These are phyloP conservation scores for Hyaloscypha variabilis DNA, from an alignment of 495 filamentous ascomycete genomes.

Conservation along the genomic window DNA sequence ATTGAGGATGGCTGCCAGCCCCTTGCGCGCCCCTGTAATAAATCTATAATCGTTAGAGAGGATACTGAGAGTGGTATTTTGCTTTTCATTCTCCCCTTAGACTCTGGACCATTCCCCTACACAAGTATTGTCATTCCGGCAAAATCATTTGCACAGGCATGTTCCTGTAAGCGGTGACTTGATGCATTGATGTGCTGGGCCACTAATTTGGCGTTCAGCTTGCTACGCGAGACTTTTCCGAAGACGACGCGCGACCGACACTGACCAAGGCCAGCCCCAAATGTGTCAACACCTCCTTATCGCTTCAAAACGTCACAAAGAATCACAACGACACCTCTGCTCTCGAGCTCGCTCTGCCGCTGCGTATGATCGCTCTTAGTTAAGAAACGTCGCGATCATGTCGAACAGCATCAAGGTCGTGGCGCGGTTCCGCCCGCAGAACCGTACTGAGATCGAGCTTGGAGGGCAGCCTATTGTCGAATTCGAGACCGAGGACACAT, in stretches of 20 bases:
- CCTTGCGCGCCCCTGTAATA: too few species aligned
- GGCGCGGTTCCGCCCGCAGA: constrained; percentile 96
- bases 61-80: too few species aligned
- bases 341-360: neutral
- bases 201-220: constrained; percentile 13
- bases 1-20: too few species aligned
- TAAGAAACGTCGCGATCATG: constrained; percentile 31
- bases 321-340: constrained; percentile 4
- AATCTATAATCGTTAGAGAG: too few species aligned
- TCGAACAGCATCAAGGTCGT: constrained; percentile 76
- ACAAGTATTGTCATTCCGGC: neutral
- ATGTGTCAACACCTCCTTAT: constrained; percentile 33
- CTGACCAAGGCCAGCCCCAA: constrained; percentile 11
- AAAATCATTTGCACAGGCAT: constrained; percentile 2
- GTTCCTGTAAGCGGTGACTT: neutral
- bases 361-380: constrained; percentile 29
- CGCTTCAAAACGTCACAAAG: constrained; percentile 11
- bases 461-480: constrained; percentile 90
- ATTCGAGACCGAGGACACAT: constrained; percentile 90
- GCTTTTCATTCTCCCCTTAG: too few species aligned
- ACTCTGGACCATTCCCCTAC: too few species aligned
- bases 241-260: neutral
- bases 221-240: neutral
- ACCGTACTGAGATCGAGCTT: constrained; percentile 84
- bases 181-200: constrained; percentile 14